phyloP scores from a whole-genome alignment of 306 rosid genomes.

The Gastrolobium bilobum region DNA sequence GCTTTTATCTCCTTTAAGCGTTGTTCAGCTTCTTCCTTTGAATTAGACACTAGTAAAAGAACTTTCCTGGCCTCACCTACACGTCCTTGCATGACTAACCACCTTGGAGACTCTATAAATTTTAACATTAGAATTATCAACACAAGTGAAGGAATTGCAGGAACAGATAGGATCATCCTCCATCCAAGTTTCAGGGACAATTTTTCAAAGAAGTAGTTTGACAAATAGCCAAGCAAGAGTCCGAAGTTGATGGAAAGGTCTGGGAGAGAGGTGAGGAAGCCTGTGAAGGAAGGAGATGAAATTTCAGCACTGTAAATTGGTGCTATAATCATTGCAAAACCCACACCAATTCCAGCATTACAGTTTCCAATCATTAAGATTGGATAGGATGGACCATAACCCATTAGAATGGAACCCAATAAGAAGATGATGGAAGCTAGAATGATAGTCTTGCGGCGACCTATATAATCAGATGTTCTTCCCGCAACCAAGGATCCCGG shows the following conservation, averaged over 20 bases:
- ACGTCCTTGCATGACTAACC: constrained; percentile 79
- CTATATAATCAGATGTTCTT: constrained; percentile 66
- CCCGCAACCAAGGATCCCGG: constrained; percentile 63
- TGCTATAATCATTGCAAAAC: constrained; percentile 71
- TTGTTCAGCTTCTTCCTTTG: constrained; percentile 61
- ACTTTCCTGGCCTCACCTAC: constrained; percentile 61
- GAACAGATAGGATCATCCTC: constrained; percentile 68
- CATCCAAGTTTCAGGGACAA: constrained; percentile 67
- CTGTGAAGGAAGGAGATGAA: constrained; percentile 62
- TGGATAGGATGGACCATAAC: constrained; percentile 62
- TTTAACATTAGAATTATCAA: constrained; percentile 51
- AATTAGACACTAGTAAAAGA: constrained; percentile 49
- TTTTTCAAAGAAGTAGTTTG: constrained; percentile 65
- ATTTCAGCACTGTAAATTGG: constrained; percentile 80
- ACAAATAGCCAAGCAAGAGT: constrained; percentile 60
- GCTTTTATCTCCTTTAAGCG: constrained; percentile 67
- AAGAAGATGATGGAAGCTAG: constrained; percentile 59
- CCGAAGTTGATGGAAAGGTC: constrained; percentile 68
- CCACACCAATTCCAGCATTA: constrained; percentile 66
- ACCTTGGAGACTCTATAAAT: constrained; percentile 83
- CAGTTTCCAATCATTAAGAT: constrained; percentile 64
- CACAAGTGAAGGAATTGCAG: constrained; percentile 68
- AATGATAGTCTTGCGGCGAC: constrained; percentile 66
- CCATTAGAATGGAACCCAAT: constrained; percentile 72
- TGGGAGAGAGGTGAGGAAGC: constrained; percentile 67